Percentiles rank a stretch among this genome's conserved stretches.
These are phyloP conservation scores for Epicoccum sorghinum DNA, from an alignment of 2,329 filamentous ascomycete species.

Conservation along the genomic window DNA sequence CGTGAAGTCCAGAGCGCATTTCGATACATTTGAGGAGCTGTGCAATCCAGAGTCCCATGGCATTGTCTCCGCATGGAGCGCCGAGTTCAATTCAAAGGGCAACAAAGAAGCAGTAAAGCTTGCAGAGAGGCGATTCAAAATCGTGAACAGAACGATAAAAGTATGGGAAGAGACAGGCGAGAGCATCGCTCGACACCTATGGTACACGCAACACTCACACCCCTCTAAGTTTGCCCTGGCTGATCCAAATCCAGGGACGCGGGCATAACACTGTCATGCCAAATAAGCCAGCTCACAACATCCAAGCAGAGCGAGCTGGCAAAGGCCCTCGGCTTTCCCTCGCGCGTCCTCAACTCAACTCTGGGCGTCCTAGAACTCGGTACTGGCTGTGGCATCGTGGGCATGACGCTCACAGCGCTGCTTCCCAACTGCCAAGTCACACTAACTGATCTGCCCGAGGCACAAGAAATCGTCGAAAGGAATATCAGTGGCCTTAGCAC, in stretches of 20 bases:
- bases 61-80: conserved; percentile 65
- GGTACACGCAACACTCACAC: conserved; percentile 55
- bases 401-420: conserved; percentile 65
- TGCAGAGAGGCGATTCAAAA: conserved; percentile 61
- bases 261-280: conserved; percentile 61
- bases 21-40: conserved; percentile 38
- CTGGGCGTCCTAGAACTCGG: conserved; percentile 67
- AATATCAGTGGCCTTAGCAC: conserved; percentile 57
- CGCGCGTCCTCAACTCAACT: neutral
- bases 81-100: conserved; percentile 49
- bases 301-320: neutral
- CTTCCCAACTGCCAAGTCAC: conserved; percentile 59
- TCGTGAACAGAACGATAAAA: conserved; percentile 50
- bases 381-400: conserved; percentile 70
- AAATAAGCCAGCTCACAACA: conserved; percentile 20
- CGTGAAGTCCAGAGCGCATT: conserved; percentile 30
- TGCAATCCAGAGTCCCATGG: conserved; percentile 46
- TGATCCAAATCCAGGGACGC: conserved; percentile 56
- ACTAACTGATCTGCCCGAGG: conserved; percentile 71
- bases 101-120: conserved; percentile 55
- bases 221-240: neutral
- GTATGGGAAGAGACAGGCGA: conserved; percentile 75
- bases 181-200: conserved; percentile 74
- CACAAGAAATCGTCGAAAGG: conserved; percentile 62
- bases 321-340: neutral